Conservation (phyloP, 805 yeast species). For the Wickerhamiella nectarea region DNA sequence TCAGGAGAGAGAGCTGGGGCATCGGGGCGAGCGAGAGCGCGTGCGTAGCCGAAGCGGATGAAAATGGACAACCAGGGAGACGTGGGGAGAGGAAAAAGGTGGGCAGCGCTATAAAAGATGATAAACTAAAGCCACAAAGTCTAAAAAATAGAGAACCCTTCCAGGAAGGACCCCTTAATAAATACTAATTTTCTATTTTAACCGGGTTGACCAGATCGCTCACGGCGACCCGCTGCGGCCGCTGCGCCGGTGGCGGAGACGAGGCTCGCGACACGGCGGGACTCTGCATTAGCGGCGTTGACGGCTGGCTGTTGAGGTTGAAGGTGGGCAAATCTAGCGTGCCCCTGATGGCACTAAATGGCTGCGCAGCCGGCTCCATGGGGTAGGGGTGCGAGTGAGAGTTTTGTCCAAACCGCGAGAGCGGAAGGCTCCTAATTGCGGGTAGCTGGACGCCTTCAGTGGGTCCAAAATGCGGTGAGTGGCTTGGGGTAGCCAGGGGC, state of each 20-base stretch:
- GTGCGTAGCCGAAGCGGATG: too few relatives aligned
- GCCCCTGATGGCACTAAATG: conserved; percentile 8
- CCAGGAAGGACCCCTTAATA: background rate
- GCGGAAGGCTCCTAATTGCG: conserved; percentile 27
- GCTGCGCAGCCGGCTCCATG: conserved; percentile 11
- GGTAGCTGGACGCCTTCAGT: conserved; percentile 28
- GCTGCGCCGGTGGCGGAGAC: conserved; percentile 13
- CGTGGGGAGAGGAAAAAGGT: too few relatives aligned
- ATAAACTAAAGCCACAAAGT: too few relatives aligned
- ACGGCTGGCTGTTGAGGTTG: background rate
- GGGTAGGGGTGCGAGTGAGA: conserved; percentile 8
- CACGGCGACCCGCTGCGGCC: conserved; percentile 12
- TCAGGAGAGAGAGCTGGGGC: conserved; percentile 1
- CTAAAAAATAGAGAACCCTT: too few relatives aligned
- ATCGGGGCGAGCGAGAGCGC: background rate
- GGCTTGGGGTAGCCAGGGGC: conserved; percentile 34
- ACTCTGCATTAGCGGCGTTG: conserved; percentile 8
- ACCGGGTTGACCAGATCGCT: conserved; percentile 16
- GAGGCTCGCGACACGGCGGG: conserved; percentile 13
- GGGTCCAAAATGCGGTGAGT: conserved; percentile 32
- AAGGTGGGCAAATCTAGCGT: conserved; percentile 10
- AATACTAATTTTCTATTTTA: conserved; percentile 5
- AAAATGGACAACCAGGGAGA: too few relatives aligned
- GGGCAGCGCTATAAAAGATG: too few relatives aligned
- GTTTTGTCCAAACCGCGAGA: conserved; percentile 10